phyloP scores from a whole-genome alignment of 352 stramenopile genomes.

The Phytopythium kandeliae region DNA sequence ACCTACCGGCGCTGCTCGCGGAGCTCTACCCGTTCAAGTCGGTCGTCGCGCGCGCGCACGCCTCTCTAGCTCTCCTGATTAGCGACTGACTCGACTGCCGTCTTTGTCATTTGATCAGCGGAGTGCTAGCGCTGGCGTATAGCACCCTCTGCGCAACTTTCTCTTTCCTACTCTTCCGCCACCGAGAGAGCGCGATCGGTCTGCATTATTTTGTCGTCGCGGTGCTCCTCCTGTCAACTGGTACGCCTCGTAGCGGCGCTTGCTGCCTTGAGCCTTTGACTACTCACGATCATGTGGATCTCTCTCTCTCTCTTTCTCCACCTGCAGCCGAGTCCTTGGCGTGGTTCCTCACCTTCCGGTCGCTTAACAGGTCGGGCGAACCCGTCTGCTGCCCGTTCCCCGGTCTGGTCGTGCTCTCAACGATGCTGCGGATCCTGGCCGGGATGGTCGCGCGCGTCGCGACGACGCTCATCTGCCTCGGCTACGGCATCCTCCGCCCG shows the following conservation, averaged over 20 bases:
- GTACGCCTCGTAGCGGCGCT: constrained; percentile 10
- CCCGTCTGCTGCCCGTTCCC: constrained; percentile 78
- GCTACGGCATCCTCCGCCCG: constrained; percentile 75
- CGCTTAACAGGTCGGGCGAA: constrained; percentile 65
- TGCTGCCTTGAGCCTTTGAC: background rate
- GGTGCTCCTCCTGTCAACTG: constrained; percentile 72
- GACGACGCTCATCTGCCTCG: constrained; percentile 73
- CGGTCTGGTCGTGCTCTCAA: constrained; percentile 59
- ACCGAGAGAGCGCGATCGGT: constrained; percentile 66
- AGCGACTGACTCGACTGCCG: background rate
- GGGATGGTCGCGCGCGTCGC: constrained; percentile 72
- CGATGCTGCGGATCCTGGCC: constrained; percentile 59
- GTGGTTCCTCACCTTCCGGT: constrained; percentile 78
- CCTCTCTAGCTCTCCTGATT: background rate
- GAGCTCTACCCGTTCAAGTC: constrained; percentile 86
- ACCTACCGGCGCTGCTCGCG: constrained; percentile 71
- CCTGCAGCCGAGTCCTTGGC: constrained; percentile 46
- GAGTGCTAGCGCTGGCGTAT: constrained; percentile 67
- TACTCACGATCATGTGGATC: background rate
- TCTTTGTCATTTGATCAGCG: constrained; percentile 21
- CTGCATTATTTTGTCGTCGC: constrained; percentile 81
- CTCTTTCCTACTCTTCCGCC: constrained; percentile 51
- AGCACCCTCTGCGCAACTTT: constrained; percentile 65
- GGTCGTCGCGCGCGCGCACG: too few species aligned
- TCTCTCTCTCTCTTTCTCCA: background rate